Conservation (phyloP, 441 rosid genomes). For the Gossypium lobatum region DNA sequence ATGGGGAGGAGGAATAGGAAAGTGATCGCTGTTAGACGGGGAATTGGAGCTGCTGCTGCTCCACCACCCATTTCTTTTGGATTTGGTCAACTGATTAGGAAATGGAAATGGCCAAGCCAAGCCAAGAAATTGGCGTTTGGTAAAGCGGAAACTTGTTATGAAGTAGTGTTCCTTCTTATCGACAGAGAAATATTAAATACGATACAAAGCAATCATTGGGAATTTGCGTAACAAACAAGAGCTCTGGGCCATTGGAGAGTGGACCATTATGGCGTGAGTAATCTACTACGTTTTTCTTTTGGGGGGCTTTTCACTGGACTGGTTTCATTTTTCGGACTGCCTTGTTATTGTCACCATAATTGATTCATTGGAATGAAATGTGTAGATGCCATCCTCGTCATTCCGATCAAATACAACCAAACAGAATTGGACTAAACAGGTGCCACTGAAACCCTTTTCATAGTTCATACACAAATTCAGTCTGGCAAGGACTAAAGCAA, state of each 20-base stretch:
- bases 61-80: neutral
- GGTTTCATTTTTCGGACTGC: neutral
- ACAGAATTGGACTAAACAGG: neutral
- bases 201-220: neutral
- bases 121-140: neutral
- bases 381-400: neutral
- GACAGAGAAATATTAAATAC: neutral
- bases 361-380: neutral
- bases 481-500: neutral
- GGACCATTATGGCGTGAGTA: neutral
- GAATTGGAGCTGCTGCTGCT: neutral
- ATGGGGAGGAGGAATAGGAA: slow-evolving; percentile 11
- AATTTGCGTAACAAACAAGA: neutral
- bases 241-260: neutral
- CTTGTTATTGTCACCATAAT: neutral
- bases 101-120: neutral
- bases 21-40: neutral
- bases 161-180: neutral
- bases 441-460: neutral
- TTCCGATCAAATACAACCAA: neutral
- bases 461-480: neutral
- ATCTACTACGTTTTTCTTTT: neutral
- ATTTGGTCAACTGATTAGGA: neutral
- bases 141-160: neutral
- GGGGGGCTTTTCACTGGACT: neutral